Conservation (phyloP, 148 eudicot genomes). For the Silene uniflora region DNA sequence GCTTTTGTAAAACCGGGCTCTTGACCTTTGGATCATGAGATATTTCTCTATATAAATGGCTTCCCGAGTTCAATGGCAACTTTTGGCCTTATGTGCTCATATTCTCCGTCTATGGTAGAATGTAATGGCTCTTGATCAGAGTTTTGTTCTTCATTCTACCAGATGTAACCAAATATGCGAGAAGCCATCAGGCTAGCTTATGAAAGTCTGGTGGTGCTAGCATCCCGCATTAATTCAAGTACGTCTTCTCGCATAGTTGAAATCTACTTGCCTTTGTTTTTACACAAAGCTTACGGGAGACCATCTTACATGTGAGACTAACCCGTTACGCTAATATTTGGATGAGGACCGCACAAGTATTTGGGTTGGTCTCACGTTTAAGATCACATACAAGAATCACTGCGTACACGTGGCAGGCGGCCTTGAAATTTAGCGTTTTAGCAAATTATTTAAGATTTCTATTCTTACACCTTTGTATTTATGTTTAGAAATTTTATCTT, state of each 20-base stretch:
- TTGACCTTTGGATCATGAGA: background rate
- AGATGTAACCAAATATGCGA: conserved; percentile 32
- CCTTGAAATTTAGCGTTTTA: background rate
- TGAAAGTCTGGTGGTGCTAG: conserved; percentile 40
- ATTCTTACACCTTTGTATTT: background rate
- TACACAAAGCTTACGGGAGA: background rate
- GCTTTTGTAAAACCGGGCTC: too few relatives aligned
- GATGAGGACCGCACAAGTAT: too few relatives aligned
- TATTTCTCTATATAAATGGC: background rate
- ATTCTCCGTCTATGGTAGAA: conserved; percentile 12
- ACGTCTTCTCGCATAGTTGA: conserved; percentile 34
- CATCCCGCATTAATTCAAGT: conserved; percentile 32
- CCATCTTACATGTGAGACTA: background rate
- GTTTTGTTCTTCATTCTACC: conserved; percentile 24
- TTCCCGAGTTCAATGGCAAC: background rate
- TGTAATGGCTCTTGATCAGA: conserved; percentile 22
- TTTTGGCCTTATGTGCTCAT: background rate
- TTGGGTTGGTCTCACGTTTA: too few relatives aligned
- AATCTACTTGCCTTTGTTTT: background rate
- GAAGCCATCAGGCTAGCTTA: conserved; percentile 39
- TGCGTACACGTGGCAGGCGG: too few relatives aligned
- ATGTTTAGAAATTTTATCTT: background rate
- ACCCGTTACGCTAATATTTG: background rate
- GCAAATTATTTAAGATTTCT: background rate
- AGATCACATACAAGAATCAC: too few relatives aligned